phyloP scores from a whole-genome alignment of 2,329 filamentous ascomycete genomes.

The Myriosclerotinia duriaeana region DNA sequence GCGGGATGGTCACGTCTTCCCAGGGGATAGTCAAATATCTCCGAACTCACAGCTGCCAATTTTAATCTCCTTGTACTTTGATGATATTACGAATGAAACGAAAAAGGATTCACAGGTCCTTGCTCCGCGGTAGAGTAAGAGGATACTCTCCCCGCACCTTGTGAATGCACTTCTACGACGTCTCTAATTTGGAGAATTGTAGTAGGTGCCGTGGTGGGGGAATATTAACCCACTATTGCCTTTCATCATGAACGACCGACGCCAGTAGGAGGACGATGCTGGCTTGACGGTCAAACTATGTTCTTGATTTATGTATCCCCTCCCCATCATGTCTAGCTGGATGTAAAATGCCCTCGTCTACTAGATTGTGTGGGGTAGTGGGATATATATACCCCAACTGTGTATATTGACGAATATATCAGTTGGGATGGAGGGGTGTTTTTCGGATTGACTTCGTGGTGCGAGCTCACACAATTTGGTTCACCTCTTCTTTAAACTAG shows the following conservation, averaged over 20 bases:
- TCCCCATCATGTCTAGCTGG: background rate
- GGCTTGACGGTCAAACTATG: background rate
- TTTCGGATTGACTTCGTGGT: slow-evolving; percentile 15
- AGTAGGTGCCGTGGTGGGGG: background rate
- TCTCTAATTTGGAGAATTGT: background rate
- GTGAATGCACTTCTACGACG: background rate
- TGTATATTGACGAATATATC: background rate
- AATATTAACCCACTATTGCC: background rate
- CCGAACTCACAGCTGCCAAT: slow-evolving; percentile 17
- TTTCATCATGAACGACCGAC: background rate
- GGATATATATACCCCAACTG: background rate
- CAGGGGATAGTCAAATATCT: slow-evolving; percentile 26
- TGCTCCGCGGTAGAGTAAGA: background rate
- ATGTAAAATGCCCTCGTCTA: too few species aligned
- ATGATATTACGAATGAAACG: background rate
- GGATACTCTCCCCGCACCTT: background rate
- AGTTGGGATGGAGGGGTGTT: slow-evolving; percentile 13
- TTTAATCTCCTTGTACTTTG: background rate
- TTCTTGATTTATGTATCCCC: background rate
- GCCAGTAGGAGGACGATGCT: background rate
- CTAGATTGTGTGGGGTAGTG: too few species aligned
- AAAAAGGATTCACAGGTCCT: slow-evolving; percentile 2
- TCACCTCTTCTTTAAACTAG: slow-evolving; percentile 14
- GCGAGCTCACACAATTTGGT: slow-evolving; percentile 14
- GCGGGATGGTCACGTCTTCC: slow-evolving; percentile 55